Conservation (phyloP, 1,284 basidiomycete species). For the Porphyrellus sp. region DNA sequence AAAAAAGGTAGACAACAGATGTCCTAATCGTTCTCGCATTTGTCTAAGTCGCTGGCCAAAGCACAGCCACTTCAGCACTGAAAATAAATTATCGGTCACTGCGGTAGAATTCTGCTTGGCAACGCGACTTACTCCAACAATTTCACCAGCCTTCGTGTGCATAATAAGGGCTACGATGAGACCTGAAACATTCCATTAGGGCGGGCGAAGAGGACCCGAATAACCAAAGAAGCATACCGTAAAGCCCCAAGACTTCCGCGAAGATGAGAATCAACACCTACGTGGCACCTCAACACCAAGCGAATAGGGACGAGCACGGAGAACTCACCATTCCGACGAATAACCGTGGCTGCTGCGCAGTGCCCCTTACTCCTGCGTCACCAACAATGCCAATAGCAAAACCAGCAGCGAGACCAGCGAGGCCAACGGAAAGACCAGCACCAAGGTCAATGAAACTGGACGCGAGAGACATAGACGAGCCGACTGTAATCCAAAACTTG, state of each 20-base stretch:
- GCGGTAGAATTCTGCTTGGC: neutral
- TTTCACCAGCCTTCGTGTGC: conserved; percentile 58
- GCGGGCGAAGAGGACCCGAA: neutral
- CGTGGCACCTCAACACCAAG: conserved; percentile 11
- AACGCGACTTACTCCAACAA: conserved; percentile 25
- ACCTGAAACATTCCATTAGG: conserved; percentile 35
- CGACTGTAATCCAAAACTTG: conserved; percentile 41
- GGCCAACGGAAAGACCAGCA: conserved; percentile 84
- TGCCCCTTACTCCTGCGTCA: conserved; percentile 90
- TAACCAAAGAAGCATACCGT: conserved; percentile 42
- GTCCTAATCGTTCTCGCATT: conserved; percentile 4
- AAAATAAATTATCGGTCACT: neutral
- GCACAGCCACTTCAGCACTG: conserved; percentile 25
- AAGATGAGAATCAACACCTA: conserved; percentile 77
- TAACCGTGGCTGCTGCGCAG: conserved; percentile 87
- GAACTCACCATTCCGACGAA: conserved; percentile 80
- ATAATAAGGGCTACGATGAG: conserved; percentile 90
- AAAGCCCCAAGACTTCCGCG: conserved; percentile 80
- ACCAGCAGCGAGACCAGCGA: conserved; percentile 86
- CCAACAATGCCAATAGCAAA: conserved; percentile 95
- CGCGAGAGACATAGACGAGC: conserved; percentile 61
- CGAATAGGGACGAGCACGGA: neutral
- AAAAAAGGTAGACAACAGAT: conserved; percentile 14
- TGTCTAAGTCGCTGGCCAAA: conserved; percentile 8
- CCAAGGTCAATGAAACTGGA: conserved; percentile 88